Base-by-base conservation (phyloP, 148 eudicot genomes). In the Chenopodium album region DNA sequence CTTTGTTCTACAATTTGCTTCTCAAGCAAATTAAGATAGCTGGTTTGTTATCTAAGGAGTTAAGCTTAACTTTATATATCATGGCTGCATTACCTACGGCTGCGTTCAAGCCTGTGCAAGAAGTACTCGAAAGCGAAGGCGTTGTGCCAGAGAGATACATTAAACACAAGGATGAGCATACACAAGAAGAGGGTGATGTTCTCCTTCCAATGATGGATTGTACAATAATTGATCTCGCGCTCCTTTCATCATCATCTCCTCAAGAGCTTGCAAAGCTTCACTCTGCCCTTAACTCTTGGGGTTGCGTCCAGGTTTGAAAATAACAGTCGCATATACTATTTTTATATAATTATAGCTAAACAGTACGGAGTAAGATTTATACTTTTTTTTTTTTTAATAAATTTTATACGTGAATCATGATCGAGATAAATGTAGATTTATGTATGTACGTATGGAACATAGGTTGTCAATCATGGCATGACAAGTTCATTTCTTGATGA, bases 221-320 rank as follows among this genome's bases (percentile, higher is more conserved):
- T 32, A 73, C 72, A 1, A 32, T 44, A 23, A 32, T 81, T 2
- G 83, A 81, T 50, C 64, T 47, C 19, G 14, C 52, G 2, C 73
- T 48, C 9, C 73, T 81, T 5, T 32, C 34, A 20, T 81, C 83
- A 19, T 70, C 64, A 19, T 52, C 46, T 41, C 32, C 83, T 31
- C 52, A 75, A 11, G 88, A 90, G 32, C 88, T 86, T 20, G 81
- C 41, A 10, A 88, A 89, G 72, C 88, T 91, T 60, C 87, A 75
- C 71, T 82, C 84, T 34, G 89, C 90, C 71, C 86, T 92, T 76
- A 77, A 54, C 80, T 86, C 81, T 4, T 88, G 88, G 82, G 92
- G 92, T 47, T 56, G 70, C 71, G 23, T 47, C 22, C 78, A 76
- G 78, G 78, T 76, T 29, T 31, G 14, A 41, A 41, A 41, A 41